Percentiles rank a stretch among this genome's conserved stretches.
Conservation (phyloP, 495 filamentous ascomycete species). For the Wilcoxina mikolae region DNA sequence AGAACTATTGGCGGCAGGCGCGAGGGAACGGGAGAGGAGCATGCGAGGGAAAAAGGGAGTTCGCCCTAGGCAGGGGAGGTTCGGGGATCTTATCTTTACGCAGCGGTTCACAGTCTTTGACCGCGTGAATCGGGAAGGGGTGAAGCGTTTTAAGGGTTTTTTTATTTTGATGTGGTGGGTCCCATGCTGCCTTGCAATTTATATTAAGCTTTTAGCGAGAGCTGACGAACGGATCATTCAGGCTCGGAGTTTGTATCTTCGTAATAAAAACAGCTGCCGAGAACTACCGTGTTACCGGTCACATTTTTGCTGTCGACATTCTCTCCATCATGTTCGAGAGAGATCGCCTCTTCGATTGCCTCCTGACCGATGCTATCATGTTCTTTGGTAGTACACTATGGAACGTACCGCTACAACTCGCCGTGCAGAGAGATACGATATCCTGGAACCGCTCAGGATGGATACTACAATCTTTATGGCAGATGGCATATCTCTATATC, state of each 20-base stretch:
- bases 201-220: neutral
- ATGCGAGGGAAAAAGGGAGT: neutral
- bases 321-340: constrained; percentile 49
- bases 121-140: constrained; percentile 42
- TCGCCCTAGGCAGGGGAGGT: neutral
- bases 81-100: constrained; percentile 44
- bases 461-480: constrained; percentile 58
- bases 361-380: constrained; percentile 52
- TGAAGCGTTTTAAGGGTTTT: constrained; percentile 56
- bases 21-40: neutral
- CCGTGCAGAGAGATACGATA: constrained; percentile 38
- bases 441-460: constrained; percentile 51
- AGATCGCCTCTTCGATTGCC: constrained; percentile 46
- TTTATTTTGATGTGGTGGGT: constrained; percentile 55
- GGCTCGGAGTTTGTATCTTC: constrained; percentile 46
- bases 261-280: constrained; percentile 47
- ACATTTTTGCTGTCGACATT: constrained; percentile 51
- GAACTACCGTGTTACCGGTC: constrained; percentile 49
- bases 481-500: constrained; percentile 43
- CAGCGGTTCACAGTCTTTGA: constrained; percentile 57
- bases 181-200: neutral
- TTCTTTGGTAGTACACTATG: constrained; percentile 44
- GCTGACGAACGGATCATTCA: constrained; percentile 5
- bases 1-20: neutral
- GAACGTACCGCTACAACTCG: constrained; percentile 41